Percentiles rank a stretch among this genome's conserved stretches.
Evolutionary conservation across 2,329 filamentous ascomycete genomes (phyloP).

Genomic region (Chaetomium globosum): DNA sequence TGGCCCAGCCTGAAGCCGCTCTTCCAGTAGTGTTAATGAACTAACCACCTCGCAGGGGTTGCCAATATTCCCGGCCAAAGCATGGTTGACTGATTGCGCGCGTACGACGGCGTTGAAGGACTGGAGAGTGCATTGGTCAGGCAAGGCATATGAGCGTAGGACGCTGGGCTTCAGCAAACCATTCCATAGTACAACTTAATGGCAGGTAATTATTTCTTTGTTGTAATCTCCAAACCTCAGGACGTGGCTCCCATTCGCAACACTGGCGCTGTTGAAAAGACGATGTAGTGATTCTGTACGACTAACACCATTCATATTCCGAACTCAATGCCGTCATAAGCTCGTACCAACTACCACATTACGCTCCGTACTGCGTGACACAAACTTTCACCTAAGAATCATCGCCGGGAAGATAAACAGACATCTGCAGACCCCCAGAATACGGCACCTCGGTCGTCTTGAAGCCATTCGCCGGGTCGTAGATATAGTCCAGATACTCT

Average conservation of each 20-base stretch:
- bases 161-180: not conserved
- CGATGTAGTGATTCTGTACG: no score
- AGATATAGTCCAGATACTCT: slow-evolving; percentile 47
- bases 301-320: no score
- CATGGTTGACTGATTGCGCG: not conserved
- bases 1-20: slow-evolving; percentile 13
- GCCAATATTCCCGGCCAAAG: not conserved
- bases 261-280: no score
- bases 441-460: slow-evolving; percentile 36
- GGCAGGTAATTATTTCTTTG: no score
- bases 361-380: not conserved
- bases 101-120: not conserved
- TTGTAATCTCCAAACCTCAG: no score
- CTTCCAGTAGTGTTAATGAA: not conserved
- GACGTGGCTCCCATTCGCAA: not conserved
- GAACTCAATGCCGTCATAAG: no score
- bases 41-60: slow-evolving; percentile 13
- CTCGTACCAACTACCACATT: not conserved
- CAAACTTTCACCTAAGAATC: not conserved
- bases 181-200: not conserved
- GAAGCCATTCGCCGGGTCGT: slow-evolving; percentile 48
- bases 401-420: slow-evolving; percentile 30
- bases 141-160: no score
- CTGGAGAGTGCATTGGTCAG: no score
- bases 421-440: slow-evolving; percentile 34